Conservation (phyloP, 305 asterid species). For the Fraxinus ornus region DNA sequence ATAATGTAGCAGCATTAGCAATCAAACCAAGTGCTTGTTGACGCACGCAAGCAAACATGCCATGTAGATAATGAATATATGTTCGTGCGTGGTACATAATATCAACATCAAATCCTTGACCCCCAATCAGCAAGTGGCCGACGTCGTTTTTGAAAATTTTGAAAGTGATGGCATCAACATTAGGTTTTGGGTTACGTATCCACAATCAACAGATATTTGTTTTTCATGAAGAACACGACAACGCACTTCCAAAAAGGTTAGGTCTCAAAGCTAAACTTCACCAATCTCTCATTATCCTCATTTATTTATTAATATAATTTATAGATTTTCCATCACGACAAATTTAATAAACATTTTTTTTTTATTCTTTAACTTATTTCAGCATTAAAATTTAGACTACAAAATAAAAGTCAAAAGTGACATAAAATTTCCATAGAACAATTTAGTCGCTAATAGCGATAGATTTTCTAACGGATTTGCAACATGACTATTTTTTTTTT, state of each 20-base stretch:
- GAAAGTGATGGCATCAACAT: background rate
- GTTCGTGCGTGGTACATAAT: background rate
- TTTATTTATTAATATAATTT: background rate
- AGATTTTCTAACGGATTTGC: too few species aligned
- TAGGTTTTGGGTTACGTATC: background rate
- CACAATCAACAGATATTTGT: slow-evolving; percentile 19
- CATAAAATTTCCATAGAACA: too few species aligned
- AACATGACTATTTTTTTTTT: too few species aligned
- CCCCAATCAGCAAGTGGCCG: slow-evolving; percentile 22
- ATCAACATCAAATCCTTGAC: background rate
- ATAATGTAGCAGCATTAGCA: background rate
- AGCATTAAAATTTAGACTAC: too few species aligned
- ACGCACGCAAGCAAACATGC: background rate
- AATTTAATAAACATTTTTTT: too few species aligned
- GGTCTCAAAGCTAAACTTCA: slow-evolving; percentile 3
- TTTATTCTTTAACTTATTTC: too few species aligned
- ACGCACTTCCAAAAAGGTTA: slow-evolving; percentile 37
- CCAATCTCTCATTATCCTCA: slow-evolving; percentile 11
- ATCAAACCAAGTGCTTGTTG: background rate
- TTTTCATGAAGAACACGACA: slow-evolving; percentile 41
- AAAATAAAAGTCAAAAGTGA: too few species aligned
- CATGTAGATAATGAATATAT: background rate
- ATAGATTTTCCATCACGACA: background rate
- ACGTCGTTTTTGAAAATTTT: background rate
- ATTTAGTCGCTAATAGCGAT: too few species aligned